A percentile compares a stretch with the other conserved stretches of the same genome.
Conservation (phyloP, 129 eudicot species). For the Flaveria ramosissima region DNA sequence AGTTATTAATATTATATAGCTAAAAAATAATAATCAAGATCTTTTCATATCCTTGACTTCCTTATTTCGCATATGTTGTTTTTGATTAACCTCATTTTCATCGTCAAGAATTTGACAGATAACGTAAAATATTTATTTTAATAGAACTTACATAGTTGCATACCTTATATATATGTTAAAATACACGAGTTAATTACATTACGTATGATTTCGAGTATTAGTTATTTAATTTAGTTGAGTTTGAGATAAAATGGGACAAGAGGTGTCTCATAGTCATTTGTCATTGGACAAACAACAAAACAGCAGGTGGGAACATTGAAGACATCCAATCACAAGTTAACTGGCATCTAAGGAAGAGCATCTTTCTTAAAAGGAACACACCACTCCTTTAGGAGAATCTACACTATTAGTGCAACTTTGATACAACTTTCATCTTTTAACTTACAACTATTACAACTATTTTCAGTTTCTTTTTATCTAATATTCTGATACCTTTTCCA, state of each 20-base stretch:
- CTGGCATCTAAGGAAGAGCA: slow-evolving; percentile 36
- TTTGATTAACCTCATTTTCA: background rate
- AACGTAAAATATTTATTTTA: slow-evolving; percentile 3
- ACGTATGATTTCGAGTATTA: background rate
- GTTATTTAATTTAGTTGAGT: background rate
- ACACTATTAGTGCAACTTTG: slow-evolving; percentile 15
- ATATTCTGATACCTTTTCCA: slow-evolving; percentile 13
- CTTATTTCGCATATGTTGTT: background rate
- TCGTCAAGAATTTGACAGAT: background rate
- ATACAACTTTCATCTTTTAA: slow-evolving; percentile 4
- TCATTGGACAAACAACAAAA: slow-evolving; percentile 39
- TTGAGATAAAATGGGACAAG: slow-evolving; percentile 23
- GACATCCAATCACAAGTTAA: slow-evolving; percentile 45
- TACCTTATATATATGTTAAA: background rate
- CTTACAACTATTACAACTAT: background rate
- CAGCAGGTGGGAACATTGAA: slow-evolving; percentile 46
- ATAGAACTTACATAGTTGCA: background rate
- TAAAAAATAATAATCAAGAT: slow-evolving; percentile 9
- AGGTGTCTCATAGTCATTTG: slow-evolving; percentile 28
- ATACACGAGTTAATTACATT: background rate
- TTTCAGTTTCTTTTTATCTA: background rate
- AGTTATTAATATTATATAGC: slow-evolving; percentile 5
- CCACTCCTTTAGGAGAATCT: slow-evolving; percentile 29
- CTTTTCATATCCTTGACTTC: slow-evolving; percentile 24
- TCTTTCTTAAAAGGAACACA: slow-evolving; percentile 37